Base-by-base conservation (phyloP, 1,139 yeast species). In the Pichia inconspicua region DNA sequence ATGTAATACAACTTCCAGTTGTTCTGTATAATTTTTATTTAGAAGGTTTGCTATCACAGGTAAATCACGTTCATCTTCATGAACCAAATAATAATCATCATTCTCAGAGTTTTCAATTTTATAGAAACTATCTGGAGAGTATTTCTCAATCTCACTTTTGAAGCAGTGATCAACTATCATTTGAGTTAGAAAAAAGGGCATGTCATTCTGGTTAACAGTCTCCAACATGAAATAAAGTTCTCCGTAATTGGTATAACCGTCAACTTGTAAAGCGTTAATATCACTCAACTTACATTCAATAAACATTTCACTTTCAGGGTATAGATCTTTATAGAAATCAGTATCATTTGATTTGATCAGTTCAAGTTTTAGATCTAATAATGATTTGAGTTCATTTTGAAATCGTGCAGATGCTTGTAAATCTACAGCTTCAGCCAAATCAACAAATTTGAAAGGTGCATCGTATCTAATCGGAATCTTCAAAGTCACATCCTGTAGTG, bases 111-210 rank as follows among this genome's bases (percentile, higher is more conserved):
- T 27, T 10, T n/a, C 10, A 12, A 49, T 25, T 43, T 48, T 50
- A 9, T 45, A 46, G 27, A 53, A 53, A 11, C 38, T 51, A 30
- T 55, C 58, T 3, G 54, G 48, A 2, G 56, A 40, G 44, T 62
- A 59, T 17, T 44, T 45, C 6, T 47, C 40, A 3, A 78, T 53
- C 51, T 83, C 89, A 2, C 74, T 66, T 9, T 58, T 62, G 59
- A 78, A 77, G 12, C 82, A 65, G 54, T 78, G 78, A 50, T 78
- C 77, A 14, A 80, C 54, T 25, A 84, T 58, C 1, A 83, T 71
- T 52, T 80, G 84, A 0, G 84, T 74, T 7, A 80, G 68, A 50
- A 75, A 73, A 53, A 72, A 82, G 0, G 90, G 89, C 37, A 83
- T 61, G 52, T 77, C 82, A 52, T 82, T 83, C 12, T 68, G 62